Conservation (phyloP, 257 asterid species). For the Echites panduratus region DNA sequence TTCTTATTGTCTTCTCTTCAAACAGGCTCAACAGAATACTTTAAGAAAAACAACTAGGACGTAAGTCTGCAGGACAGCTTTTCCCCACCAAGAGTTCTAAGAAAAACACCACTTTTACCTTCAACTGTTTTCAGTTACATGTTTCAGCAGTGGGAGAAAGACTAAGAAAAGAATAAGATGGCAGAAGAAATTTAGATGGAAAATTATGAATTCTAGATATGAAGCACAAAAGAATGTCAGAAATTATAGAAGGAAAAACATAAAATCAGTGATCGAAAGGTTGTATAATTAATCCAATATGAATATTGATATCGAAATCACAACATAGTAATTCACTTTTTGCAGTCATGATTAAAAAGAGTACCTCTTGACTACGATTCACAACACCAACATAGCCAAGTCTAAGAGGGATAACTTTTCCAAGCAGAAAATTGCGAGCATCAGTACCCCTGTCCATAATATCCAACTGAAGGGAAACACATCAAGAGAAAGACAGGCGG, state of each 20-base stretch:
- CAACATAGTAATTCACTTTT: background rate
- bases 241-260: background rate
- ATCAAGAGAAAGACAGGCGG: slow-evolving; percentile 15
- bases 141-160: background rate
- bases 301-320: background rate
- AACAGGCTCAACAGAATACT: background rate
- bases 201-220: background rate
- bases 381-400: slow-evolving; percentile 98
- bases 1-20: background rate
- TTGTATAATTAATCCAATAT: background rate
- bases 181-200: background rate
- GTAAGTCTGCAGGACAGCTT: background rate
- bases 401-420: slow-evolving; percentile 90
- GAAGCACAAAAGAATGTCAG: background rate
- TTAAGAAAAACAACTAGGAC: background rate
- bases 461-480: slow-evolving; percentile 56
- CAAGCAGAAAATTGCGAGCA: slow-evolving; percentile 89
- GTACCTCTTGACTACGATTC: slow-evolving; percentile 97
- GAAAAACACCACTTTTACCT: background rate
- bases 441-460: slow-evolving; percentile 98
- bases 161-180: background rate
- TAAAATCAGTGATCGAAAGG: background rate
- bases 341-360: background rate
- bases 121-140: background rate
- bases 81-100: background rate